A percentile compares a stretch with the other conserved stretches of the same genome.
Conservation (phyloP, 2,329 filamentous ascomycete genomes). For the Xylaria sp. region DNA sequence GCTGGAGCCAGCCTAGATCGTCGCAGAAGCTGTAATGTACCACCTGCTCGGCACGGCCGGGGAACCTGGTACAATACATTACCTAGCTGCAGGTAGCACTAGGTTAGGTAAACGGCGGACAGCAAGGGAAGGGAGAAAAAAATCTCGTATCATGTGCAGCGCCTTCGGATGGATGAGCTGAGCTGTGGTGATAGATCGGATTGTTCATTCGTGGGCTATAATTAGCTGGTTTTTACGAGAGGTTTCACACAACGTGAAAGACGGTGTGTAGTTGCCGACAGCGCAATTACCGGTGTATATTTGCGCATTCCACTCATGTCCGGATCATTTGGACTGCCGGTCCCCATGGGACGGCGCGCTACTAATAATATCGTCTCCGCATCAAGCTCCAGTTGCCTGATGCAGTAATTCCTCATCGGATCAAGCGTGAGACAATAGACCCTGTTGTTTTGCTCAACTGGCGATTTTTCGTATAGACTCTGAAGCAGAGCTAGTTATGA, state of each 20-base stretch:
- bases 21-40: slow-evolving; percentile 16
- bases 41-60: slow-evolving; percentile 8
- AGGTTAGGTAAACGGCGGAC: slow-evolving; percentile 1
- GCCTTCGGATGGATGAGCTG: background rate
- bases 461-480: background rate
- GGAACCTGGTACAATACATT: background rate
- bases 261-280: background rate
- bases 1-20: slow-evolving; percentile 24
- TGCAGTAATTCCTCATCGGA: slow-evolving; percentile 33
- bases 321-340: background rate
- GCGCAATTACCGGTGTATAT: background rate
- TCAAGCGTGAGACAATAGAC: slow-evolving; percentile 12
- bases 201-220: background rate
- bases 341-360: background rate
- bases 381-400: slow-evolving; percentile 30
- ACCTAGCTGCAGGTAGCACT: background rate
- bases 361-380: slow-evolving; percentile 21
- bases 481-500: background rate
- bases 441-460: background rate
- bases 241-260: background rate
- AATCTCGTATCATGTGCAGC: slow-evolving; percentile 7
- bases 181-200: slow-evolving; percentile 1
- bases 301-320: background rate
- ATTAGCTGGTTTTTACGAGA: background rate
- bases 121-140: no score